Evolutionary conservation across 2,329 filamentous ascomycete species (phyloP), one percentile per base, ranked within the genome.

Genomic region (Ophiostoma piceae): DNA sequence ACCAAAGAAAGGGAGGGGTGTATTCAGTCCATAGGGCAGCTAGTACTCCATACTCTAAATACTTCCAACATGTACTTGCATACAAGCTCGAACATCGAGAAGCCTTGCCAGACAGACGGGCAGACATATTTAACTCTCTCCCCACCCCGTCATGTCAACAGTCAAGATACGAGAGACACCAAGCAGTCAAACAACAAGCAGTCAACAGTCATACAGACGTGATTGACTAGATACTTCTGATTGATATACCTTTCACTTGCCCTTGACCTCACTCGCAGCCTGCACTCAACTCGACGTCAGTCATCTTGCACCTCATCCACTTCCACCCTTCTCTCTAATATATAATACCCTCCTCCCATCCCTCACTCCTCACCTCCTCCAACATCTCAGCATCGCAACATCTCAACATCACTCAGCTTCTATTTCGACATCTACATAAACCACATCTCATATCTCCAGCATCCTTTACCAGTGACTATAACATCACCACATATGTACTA

Each of bases 81-180:
- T 57, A 57, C 22, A 35, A 26, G 7, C 22, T 8, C 26, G n/a
- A 9, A 29, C 47, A 22, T 57, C 51, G 22, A 57, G 26, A 62
- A 62, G 57, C 57, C 57, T 62, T 62, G 51, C 51, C 16, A n/a
- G 43, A 47, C 43, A 19, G 19, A 16, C 12, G 3, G 41, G 41
- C 5, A 54, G 11, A 62, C 57, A 62, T 62, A 62, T 62, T 62
- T 62, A 62, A 62, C 57, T 62, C 57, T 26, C 26, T 62, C 57
- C 57, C 57, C 57, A 62, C 57, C 26, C 26, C 57, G 22, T 62
- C 57, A 60, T 26, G 54, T 60, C 26, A 29, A 60, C 43, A 47
- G 43, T 47, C 16, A 6, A 8, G 35, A 35, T 35, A 35, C 35
- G 35, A 35, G 35, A 35, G 35, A 35, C 8, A 35, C 35, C 35